These are phyloP conservation scores for Diophrys appendiculata DNA, from an alignment of 73 alveolate species.

Conservation along the genomic window DNA sequence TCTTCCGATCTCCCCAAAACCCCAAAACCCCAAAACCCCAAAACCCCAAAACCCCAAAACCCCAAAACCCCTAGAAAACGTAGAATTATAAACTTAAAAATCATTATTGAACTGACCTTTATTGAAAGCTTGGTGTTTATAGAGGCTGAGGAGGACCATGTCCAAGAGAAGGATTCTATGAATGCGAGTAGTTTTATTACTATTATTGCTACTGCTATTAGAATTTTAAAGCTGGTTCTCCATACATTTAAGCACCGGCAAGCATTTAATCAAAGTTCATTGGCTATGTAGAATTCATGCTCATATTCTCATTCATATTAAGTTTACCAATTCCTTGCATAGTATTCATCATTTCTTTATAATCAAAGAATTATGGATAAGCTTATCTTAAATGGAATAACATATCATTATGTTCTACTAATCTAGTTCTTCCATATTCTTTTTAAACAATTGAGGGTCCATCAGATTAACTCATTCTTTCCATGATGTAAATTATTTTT, in stretches of 20 bases:
- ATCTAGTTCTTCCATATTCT: constrained; percentile 64
- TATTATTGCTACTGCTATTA: background rate
- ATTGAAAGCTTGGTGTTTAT: too few relatives aligned
- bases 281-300: background rate
- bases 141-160: too few relatives aligned
- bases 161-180: too few relatives aligned
- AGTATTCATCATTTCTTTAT: background rate
- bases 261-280: background rate
- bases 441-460: constrained; percentile 71
- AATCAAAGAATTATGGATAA: constrained; percentile 26
- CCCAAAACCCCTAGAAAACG: too few relatives aligned
- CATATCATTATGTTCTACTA: constrained; percentile 42
- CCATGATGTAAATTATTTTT: constrained; percentile 63
- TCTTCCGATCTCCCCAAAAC: too few relatives aligned
- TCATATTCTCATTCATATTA: background rate
- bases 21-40: too few relatives aligned
- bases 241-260: background rate
- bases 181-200: too few relatives aligned
- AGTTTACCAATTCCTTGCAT: background rate
- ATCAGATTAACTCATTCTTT: constrained; percentile 69
- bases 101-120: too few relatives aligned
- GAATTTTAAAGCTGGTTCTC: background rate
- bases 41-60: too few relatives aligned
- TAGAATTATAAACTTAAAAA: too few relatives aligned
- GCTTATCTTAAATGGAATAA: constrained; percentile 6